A percentile compares a stretch with the other conserved stretches of the same genome.
These are phyloP conservation scores for Haplosporangium gracile DNA, from an alignment of 192 early-diverging fungal species.

Conservation along the genomic window DNA sequence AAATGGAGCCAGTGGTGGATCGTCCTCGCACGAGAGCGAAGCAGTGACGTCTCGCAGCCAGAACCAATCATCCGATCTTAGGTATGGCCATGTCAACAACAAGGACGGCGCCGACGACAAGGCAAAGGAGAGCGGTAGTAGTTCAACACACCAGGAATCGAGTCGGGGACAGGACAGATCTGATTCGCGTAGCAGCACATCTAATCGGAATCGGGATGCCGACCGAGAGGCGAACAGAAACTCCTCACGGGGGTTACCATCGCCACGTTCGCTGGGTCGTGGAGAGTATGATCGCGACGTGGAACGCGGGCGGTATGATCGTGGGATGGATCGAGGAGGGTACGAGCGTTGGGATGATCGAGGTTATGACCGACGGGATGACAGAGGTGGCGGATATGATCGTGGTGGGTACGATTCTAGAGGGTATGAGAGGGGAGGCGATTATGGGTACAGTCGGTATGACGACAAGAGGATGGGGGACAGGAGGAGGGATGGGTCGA, in stretches of 20 bases:
- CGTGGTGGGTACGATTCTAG: not conserved
- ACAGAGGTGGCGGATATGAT: conserved; percentile 11
- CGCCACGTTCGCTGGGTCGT: not conserved
- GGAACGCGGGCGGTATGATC: conserved; percentile 4
- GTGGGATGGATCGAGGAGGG: not conserved
- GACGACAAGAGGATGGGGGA: not conserved
- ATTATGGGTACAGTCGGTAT: not conserved
- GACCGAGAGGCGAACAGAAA: not conserved
- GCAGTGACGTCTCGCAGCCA: not conserved
- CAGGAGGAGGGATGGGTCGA: not conserved
- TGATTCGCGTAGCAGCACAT: not conserved
- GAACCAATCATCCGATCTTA: not conserved
- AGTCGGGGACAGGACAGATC: not conserved
- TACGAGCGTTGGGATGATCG: conserved; percentile 10
- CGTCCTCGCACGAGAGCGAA: not conserved
- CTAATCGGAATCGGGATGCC: not conserved
- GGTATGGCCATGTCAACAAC: not conserved
- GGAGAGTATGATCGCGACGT: conserved; percentile 6
- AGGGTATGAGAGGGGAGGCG: conserved; percentile 15
- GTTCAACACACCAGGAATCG: not conserved
- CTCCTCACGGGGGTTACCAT: not conserved
- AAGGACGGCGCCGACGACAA: not conserved
- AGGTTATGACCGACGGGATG: conserved; percentile 8
- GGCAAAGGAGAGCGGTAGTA: not conserved
- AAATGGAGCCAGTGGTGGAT: not conserved